A percentile compares a stretch with the other conserved stretches of the same genome.
Conservation (phyloP, 257 asterid genomes). For the Paraleonurus japonicus region DNA sequence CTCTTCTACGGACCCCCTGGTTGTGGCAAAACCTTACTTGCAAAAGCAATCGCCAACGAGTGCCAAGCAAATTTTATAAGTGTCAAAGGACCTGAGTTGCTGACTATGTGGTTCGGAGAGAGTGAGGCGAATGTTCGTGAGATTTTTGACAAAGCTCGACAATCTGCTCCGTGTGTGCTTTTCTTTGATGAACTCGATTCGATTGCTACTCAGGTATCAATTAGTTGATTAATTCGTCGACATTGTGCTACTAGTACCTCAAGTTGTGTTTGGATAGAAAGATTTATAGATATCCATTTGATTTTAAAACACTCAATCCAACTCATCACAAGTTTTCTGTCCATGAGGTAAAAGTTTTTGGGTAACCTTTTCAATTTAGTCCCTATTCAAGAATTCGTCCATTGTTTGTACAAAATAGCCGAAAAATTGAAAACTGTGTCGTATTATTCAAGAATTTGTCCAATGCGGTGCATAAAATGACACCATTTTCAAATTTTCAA, state of each 20-base stretch:
- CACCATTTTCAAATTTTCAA: no score
- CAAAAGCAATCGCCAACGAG: conserved; percentile 52
- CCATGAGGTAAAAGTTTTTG: no score
- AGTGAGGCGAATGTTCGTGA: conserved; percentile 51
- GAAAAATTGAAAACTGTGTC: no score
- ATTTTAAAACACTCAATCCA: neutral
- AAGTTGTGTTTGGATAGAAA: neutral
- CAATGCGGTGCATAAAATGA: no score
- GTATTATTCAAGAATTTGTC: no score
- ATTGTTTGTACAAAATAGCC: no score
- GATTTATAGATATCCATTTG: neutral
- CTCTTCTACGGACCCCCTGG: conserved; percentile 54
- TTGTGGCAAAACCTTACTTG: conserved; percentile 52
- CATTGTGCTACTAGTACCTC: neutral
- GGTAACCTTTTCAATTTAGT: no score
- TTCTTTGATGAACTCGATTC: conserved; percentile 56
- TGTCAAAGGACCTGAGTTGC: conserved; percentile 43
- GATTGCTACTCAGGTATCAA: conserved; percentile 42
- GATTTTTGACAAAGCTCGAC: conserved; percentile 47
- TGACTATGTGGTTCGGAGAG: conserved; percentile 49
- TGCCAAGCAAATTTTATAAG: conserved; percentile 48
- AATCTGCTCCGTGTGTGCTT: conserved; percentile 49
- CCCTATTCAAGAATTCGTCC: no score
- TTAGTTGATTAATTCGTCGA: neutral
- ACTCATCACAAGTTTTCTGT: neutral